A percentile compares a stretch with the other conserved stretches of the same genome.
Conservation (phyloP, 202 grass and related monocot species). For the Brachypodium distachyon region DNA sequence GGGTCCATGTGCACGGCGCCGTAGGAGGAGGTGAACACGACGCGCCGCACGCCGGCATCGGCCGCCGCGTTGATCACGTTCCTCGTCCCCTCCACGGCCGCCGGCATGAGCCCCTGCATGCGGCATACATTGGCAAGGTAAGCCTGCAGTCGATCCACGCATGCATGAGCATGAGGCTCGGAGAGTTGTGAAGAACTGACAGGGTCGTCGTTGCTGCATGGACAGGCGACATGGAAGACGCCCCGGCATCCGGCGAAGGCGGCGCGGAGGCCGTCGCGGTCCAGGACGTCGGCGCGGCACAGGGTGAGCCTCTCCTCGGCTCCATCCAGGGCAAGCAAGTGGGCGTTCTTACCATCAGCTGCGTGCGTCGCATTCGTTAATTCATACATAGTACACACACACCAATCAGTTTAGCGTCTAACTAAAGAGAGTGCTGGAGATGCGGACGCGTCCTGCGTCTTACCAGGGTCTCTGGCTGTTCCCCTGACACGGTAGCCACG, state of each 20-base stretch:
- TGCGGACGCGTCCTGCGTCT: neutral
- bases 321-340: constrained; percentile 32
- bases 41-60: constrained; percentile 17
- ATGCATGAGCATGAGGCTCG: too few relatives aligned
- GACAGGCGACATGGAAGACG: constrained; percentile 55
- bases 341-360: constrained; percentile 36
- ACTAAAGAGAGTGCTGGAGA: neutral
- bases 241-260: constrained; percentile 41
- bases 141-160: neutral
- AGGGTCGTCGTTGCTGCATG: constrained; percentile 24
- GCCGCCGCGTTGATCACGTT: constrained; percentile 34
- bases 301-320: constrained; percentile 28
- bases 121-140: neutral
- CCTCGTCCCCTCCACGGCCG: constrained; percentile 28
- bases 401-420: neutral
- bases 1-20: constrained; percentile 65
- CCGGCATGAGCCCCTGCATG: neutral
- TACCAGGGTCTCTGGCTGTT: constrained; percentile 36
- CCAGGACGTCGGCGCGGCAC: constrained; percentile 29
- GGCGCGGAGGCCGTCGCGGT: neutral
- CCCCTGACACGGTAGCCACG: constrained; percentile 43
- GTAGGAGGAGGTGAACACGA: constrained; percentile 43
- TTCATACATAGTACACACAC: neutral
- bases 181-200: constrained; percentile 11
- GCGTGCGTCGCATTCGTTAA: too few relatives aligned